Base-by-base conservation (phyloP, 2,329 filamentous ascomycete species). In the Trichoderma gracile region DNA sequence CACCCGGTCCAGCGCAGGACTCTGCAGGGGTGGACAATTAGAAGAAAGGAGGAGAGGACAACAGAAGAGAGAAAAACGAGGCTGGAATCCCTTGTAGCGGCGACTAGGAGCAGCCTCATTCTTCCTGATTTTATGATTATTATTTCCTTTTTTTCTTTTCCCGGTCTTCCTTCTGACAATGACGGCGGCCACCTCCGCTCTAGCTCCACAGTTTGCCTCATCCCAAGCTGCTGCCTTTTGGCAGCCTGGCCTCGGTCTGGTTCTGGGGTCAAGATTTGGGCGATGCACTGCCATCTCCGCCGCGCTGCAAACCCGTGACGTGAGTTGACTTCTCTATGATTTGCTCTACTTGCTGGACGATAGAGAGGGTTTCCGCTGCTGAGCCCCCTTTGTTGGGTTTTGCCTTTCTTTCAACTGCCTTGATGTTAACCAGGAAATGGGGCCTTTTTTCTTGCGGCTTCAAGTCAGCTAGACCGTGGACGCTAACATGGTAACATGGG, bases 281-380 rank as follows among this genome's bases (percentile, higher is more conserved):
- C 33, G 19, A 17, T 56, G 61, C 61, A 57, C 50, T 50, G 61
- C 61, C 52, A 30, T 49, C 4, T 15, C 23, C 38, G 57, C 57
- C 57, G 50, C 27, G 27, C 21, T 33, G 3, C 17, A 55, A 30
- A 45, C 56, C n/a, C 47, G 46, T 61, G 47, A 52, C 57, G 7
- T 5, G 14, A 21, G 38, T 40, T 45, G 54, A 21, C 14, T 33
- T 38, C 3, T 43, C 15, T 21, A 3, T 14, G 17, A 15, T 17
- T 42, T 52, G 33, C n/a, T 23, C 23, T 56, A 7, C 38, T 45
- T 42, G 17, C 23, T 47, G 19, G 23, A 21, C 25, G n/a, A 8
- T 19, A 50, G 43, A 33, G 5, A 38, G 33, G 46, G 23, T 30
- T 14, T 38, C 33, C 12, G 33, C 33, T 21, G 46, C 57, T 42